These are phyloP conservation scores for Rhizopogon salebrosus DNA, from an alignment of 768 basidiomycete species.

Conservation along the genomic window DNA sequence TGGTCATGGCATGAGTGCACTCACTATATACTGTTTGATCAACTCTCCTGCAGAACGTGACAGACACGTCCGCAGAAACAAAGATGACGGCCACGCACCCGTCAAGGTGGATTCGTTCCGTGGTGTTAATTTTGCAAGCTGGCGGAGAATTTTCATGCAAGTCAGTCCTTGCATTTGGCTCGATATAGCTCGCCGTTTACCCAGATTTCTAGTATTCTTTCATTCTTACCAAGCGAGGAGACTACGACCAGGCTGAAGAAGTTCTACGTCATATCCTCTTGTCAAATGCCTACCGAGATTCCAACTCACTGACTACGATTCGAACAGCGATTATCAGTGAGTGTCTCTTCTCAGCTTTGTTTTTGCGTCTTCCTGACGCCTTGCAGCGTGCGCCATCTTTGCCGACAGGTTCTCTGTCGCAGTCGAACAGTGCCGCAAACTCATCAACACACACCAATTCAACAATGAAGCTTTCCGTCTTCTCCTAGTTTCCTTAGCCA, in stretches of 20 bases:
- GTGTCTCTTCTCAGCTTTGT: constrained; percentile 14
- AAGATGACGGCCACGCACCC: constrained; percentile 32
- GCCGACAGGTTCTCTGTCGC: constrained; percentile 51
- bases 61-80: constrained; percentile 44
- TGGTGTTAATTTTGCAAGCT: constrained; percentile 76
- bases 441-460: constrained; percentile 75
- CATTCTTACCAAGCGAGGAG: constrained; percentile 54
- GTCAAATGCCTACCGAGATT: constrained; percentile 68
- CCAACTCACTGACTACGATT: constrained; percentile 61
- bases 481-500: constrained; percentile 65
- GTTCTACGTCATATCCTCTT: constrained; percentile 68
- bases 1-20: constrained; percentile 12
- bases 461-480: constrained; percentile 83
- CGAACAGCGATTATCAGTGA: constrained; percentile 73
- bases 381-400: constrained; percentile 66
- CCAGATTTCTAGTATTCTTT: constrained; percentile 59
- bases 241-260: constrained; percentile 67
- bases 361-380: background rate
- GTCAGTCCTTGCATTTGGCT: constrained; percentile 31
- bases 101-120: constrained; percentile 66
- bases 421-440: constrained; percentile 71
- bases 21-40: background rate
- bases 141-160: constrained; percentile 83
- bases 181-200: constrained; percentile 1
- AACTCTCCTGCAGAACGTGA: constrained; percentile 46